These are phyloP conservation scores for Secale cereale DNA, from an alignment of 176 grass and related monocot genomes.

Conservation along the genomic window DNA sequence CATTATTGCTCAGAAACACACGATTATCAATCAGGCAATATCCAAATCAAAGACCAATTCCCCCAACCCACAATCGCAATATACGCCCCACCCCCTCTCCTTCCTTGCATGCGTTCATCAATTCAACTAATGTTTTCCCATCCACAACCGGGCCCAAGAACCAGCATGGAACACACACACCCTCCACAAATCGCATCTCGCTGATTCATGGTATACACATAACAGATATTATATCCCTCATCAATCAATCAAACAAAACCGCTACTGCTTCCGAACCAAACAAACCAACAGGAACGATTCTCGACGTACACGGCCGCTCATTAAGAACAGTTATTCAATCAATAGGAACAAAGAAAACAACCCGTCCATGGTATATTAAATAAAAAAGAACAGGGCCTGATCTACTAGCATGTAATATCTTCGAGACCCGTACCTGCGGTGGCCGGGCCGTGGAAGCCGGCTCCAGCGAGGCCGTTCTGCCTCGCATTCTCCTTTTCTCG, in stretches of 20 bases:
- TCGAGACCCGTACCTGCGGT: constrained; percentile 26
- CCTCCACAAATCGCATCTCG: constrained; percentile 6
- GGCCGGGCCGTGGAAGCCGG: background rate
- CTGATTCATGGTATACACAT: background rate
- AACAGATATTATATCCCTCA: background rate
- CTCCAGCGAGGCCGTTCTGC: constrained; percentile 8
- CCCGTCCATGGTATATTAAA: background rate
- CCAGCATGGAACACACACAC: background rate
- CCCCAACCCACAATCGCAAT: background rate
- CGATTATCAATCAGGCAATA: background rate
- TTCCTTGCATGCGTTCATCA: background rate
- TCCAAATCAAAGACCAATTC: background rate
- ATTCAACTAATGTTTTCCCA: background rate
- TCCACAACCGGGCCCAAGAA: background rate
- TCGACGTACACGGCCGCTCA: background rate
- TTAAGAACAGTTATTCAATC: background rate
- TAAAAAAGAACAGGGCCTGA: background rate
- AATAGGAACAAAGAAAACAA: background rate
- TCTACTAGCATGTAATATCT: constrained; percentile 20
- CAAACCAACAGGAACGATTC: background rate
- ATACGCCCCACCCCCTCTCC: background rate
- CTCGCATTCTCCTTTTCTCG: constrained; percentile 34
- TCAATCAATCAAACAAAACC: constrained; percentile 5
- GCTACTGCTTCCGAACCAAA: background rate
- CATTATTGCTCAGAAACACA: background rate